Base-by-base conservation (phyloP, 2,329 filamentous ascomycete genomes). In the Chrysosporium queenslandicum region DNA sequence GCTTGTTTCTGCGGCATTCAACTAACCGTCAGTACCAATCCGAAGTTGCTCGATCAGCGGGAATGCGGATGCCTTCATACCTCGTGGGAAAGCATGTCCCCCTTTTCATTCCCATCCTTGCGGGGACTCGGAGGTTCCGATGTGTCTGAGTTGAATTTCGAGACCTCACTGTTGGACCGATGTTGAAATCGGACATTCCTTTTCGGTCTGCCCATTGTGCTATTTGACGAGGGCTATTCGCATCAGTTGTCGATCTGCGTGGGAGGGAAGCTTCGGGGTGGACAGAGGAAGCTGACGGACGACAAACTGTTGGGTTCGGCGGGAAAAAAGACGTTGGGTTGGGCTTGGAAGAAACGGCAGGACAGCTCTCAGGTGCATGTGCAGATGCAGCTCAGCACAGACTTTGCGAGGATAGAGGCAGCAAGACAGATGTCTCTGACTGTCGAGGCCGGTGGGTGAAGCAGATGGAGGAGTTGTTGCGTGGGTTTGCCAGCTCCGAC, bases 101-200 rank as follows among this genome's bases (percentile, higher is more conserved):
- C 60, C 51, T 67, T 64, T 29, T 60, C 60, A 52, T 56, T 69
- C 55, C 73, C 74, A 58, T 66, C 65, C 56, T 72, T 70, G 39
- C 68, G 69, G 34, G 77, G 77, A 60, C 76, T 81, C 55, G 73
- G 71, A 14, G 70, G 66, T 34, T 74, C 71, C 40, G 75, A 78
- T 40, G 71, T 68, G 50, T 79, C 77, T 58, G 78, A 71, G 65
- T 75, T 77, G 56, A 68, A 69, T 58, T 78, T 77, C 50, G 75
- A 68, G 54, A 77, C 67, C 55, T 66, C 63, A 39, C 65, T 69
- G 61, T 73, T 56, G 32, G 53, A 48, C 52, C 65, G 71, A 63
- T 79, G 77, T 57, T 75, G 74, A 65, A 82, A 82, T 67, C 80
- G 77, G 65, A 83, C 78, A 66, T 78, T 77, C 63, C 77, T 77